Base-by-base conservation (phyloP, 2,329 filamentous ascomycete genomes). In the Pestalotiopsis sp. region DNA sequence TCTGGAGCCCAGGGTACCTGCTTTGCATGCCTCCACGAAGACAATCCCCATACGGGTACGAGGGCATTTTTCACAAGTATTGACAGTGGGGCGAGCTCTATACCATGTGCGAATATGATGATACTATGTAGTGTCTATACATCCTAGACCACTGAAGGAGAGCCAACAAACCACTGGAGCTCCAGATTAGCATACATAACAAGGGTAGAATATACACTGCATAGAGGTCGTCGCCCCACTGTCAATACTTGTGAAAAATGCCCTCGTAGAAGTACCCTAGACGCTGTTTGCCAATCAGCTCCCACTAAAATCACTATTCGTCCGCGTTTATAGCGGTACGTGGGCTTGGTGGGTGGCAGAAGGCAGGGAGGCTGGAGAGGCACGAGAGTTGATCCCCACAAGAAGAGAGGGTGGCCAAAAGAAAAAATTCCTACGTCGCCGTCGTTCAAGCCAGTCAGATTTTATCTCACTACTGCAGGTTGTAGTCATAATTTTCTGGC, bases 391-490 rank as follows among this genome's bases (percentile, higher is more conserved):
- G 14, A 27, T 62, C 25, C 25, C 17, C 27, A 62, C 25, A n/a
- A 36, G 14, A 11, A 41, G 36, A 17, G 20, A 64, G 61, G 25
- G 61, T 64, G 61, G 61, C 61, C 61, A 64, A 64, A 27, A 41
- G 12, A n/a, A 23, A 20, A 52, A 52, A n/a, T 20, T 3, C 20
- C 17, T 9, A 52, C 17, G 45, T 52, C 45, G n/a, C 20, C 61
- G 38, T 39, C 61, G 17, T 64, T 11, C 25, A 45, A 45, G 36
- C 61, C 61, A 64, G 61, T 64, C 38, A 64, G 61, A 52, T 12
- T 64, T 23, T 25, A 52, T n/a, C 61, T 39, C n/a, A 49, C 61
- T 64, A 64, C 61, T 64, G 61, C 61, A 64, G 41, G 61, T 12
- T 20, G 39, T 52, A 52, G 61, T 64, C 61, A 64, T 64, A 27